Percentiles rank a stretch among this genome's conserved stretches.
phyloP scores from a whole-genome alignment of 2,329 filamentous ascomycete species.

The Endoconidiophora polonica region DNA sequence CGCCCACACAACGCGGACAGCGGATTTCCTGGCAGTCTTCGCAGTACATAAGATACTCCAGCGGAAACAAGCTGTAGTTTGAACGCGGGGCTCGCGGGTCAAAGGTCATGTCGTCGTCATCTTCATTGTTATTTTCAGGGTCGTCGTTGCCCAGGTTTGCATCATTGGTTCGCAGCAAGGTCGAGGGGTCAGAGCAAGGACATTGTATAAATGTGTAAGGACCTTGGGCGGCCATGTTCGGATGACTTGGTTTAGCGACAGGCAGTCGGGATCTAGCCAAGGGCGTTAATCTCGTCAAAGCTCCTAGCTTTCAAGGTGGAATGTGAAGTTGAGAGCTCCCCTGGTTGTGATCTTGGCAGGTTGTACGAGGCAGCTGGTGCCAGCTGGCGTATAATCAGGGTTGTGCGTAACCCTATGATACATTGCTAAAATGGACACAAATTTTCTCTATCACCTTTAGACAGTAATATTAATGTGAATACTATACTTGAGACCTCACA shows the following conservation, averaged over 20 bases:
- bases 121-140: constrained; percentile 20
- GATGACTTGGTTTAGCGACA: constrained; percentile 26
- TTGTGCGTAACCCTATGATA: background rate
- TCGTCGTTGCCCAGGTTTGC: constrained; percentile 8
- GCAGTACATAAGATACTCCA: constrained; percentile 89
- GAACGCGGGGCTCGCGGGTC: constrained; percentile 71
- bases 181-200: constrained; percentile 39
- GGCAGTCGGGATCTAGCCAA: background rate
- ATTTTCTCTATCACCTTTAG: too few relatives aligned
- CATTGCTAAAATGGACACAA: too few relatives aligned
- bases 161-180: constrained; percentile 15
- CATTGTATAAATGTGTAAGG: constrained; percentile 53
- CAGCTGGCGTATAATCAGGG: background rate
- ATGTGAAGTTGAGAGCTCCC: constrained; percentile 1
- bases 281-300: background rate
- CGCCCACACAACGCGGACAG: constrained; percentile 76
- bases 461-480: too few relatives aligned
- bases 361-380: background rate
- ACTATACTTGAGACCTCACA: too few relatives aligned
- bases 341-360: background rate
- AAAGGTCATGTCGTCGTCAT: constrained; percentile 56
- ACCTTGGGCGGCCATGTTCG: constrained; percentile 3
- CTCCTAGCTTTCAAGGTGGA: background rate
- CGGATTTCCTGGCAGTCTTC: constrained; percentile 95
- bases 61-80: constrained; percentile 81